Conservation (phyloP, 1,139 yeast species). For the Yamadazyma diospyri region DNA sequence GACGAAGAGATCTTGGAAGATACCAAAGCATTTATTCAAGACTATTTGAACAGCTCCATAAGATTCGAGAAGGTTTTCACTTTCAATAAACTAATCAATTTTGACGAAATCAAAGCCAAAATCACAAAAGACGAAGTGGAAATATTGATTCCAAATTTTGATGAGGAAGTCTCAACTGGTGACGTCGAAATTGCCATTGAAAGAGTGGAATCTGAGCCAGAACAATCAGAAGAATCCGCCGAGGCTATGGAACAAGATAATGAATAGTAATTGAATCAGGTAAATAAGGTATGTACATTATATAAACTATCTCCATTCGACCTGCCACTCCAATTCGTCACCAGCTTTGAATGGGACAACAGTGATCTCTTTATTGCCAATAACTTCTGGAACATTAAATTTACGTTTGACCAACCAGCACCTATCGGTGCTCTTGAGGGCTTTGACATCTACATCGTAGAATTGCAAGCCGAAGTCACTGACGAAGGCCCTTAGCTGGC, state of each 20-base stretch:
- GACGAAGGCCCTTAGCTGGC: constrained; percentile 69
- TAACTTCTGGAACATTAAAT: constrained; percentile 55
- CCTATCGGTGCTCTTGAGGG: constrained; percentile 32
- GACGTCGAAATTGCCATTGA: constrained; percentile 16
- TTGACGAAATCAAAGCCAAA: constrained; percentile 37
- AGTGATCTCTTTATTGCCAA: constrained; percentile 44
- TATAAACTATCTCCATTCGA: constrained; percentile 58
- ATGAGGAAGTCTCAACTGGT: constrained; percentile 20
- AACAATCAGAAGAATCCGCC: constrained; percentile 2
- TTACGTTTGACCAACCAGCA: constrained; percentile 50
- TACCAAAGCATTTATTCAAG: constrained; percentile 36
- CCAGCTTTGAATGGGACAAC: constrained; percentile 95
- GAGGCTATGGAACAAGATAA: constrained; percentile 4
- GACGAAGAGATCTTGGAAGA: constrained; percentile 43
- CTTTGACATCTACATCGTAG: constrained; percentile 53
- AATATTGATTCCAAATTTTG: constrained; percentile 40
- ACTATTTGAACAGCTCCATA: constrained; percentile 36
- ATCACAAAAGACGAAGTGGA: constrained; percentile 42
- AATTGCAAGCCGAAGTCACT: constrained; percentile 69
- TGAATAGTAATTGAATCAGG: background rate
- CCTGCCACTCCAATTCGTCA: constrained; percentile 66
- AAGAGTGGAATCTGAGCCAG: constrained; percentile 4
- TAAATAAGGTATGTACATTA: constrained; percentile 10
- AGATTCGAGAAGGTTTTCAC: constrained; percentile 45
- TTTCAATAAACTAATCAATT: constrained; percentile 40